Base-by-base conservation (phyloP, 164 flowering plant genomes). In the Stephania cephalantha region DNA sequence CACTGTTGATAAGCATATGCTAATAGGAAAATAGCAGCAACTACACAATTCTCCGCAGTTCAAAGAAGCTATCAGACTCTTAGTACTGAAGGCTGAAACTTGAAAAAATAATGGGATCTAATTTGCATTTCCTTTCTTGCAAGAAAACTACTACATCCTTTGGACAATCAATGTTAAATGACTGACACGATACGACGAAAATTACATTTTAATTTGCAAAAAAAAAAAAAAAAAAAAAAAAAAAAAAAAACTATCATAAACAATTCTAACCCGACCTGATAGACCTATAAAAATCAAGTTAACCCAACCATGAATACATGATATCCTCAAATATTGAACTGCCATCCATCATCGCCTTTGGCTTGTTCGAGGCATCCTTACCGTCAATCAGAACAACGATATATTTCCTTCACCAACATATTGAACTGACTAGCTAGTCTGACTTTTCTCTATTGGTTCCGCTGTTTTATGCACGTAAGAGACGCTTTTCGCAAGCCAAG, bases 401-500 rank as follows among this genome's bases (percentile, higher is more conserved):
- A 25, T 22, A 64, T 4, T 66, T n/a, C 31, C 12, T 18, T 53
- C 61, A 35, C 13, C 61, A 53, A 53, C 66, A 61, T 18, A 61
- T 18, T 61, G 66, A 61, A 25, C 66, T 35, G 42, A 35, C 42
- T 35, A 35, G 42, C 42, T 35, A 35, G 42, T 35, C 42, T 61
- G 29, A 52, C 31, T 29, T 12, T 53, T 35, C 22, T 71, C 20
- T 53, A 12, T 53, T 53, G 65, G 9, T 42, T 69, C 18, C 35
- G 67, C 46, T 35, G 22, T 7, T 13, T 76, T 64, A 73, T 63
- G 44, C 61, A 8, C 42, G 73, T 69, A 76, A 80, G 63, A 83
- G 42, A 29, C 83, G 83, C 76, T 90, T 91, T 30, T 88, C 89
- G 46, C 92, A 85, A 20, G 76, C 78, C 77, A 91, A 83, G 74